phyloP scores from a whole-genome alignment of 805 yeast species.

The Blastobotrys peoriensis region DNA sequence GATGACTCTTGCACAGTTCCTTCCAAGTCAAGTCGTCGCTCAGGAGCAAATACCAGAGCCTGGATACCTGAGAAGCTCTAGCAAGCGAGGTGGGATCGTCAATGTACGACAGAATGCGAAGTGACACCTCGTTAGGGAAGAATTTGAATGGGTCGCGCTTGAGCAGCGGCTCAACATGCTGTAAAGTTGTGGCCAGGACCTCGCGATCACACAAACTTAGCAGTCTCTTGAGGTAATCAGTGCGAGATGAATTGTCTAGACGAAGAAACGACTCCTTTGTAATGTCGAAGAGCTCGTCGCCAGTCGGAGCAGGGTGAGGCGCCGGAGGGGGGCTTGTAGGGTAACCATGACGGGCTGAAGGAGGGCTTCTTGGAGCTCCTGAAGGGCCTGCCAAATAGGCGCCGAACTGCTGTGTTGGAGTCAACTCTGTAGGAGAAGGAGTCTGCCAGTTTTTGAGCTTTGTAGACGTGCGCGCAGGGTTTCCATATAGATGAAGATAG shows the following conservation, averaged over 20 bases:
- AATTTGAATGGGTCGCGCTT: slow-evolving; percentile 38
- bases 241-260: slow-evolving; percentile 18
- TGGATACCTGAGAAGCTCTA: slow-evolving; percentile 86
- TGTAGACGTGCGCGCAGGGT: neutral
- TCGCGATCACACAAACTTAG: slow-evolving; percentile 22
- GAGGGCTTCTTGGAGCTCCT: neutral
- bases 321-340: slow-evolving; percentile 2
- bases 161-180: slow-evolving; percentile 32
- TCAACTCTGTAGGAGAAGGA: neutral
- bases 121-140: slow-evolving; percentile 75
- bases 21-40: slow-evolving; percentile 40
- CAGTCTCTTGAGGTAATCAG: slow-evolving; percentile 20
- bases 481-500: slow-evolving; percentile 5
- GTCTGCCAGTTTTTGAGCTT: neutral
- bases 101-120: slow-evolving; percentile 75
- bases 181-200: slow-evolving; percentile 17
- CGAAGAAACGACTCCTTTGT: slow-evolving; percentile 16
- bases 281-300: slow-evolving; percentile 1
- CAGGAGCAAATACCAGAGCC: slow-evolving; percentile 56
- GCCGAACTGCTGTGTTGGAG: neutral
- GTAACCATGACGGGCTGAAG: slow-evolving; percentile 1
- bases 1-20: slow-evolving; percentile 32
- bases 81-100: slow-evolving; percentile 82
- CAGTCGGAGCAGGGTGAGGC: neutral
- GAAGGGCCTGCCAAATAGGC: neutral